Conservation (phyloP, 1,139 yeast genomes). For the Nakaseomyces bracarensis region DNA sequence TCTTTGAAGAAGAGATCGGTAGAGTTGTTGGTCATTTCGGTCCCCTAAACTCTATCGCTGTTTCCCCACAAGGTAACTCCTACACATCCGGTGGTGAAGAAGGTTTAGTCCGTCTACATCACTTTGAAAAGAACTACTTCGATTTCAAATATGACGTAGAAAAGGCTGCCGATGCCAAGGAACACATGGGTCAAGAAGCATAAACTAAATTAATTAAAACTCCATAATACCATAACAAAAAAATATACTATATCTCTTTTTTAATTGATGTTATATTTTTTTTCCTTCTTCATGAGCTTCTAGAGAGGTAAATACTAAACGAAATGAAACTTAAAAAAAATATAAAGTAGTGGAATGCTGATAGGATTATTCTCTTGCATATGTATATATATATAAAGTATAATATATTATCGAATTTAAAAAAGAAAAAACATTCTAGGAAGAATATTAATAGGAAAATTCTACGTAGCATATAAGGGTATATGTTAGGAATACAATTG, state of each 20-base stretch:
- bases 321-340: neutral
- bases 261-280: too few relatives aligned
- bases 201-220: neutral
- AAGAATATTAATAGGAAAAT: too few relatives aligned
- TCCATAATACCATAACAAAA: neutral
- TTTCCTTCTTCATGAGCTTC: too few relatives aligned
- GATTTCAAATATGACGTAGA: constrained; percentile 92
- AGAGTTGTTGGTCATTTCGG: constrained; percentile 98
- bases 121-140: constrained; percentile 83
- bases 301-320: too few relatives aligned
- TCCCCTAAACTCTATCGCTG: constrained; percentile 89
- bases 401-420: neutral
- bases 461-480: too few relatives aligned
- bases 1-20: constrained; percentile 92
- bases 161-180: constrained; percentile 53
- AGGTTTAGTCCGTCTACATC: constrained; percentile 91
- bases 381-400: neutral
- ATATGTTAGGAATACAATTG: too few relatives aligned
- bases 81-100: constrained; percentile 98
- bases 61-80: constrained; percentile 89
- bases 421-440: too few relatives aligned
- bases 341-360: neutral
- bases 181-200: constrained; percentile 17
- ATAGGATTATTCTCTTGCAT: neutral
- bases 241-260: neutral